Percentiles rank a stretch among this genome's conserved stretches.
These are phyloP conservation scores for Austropuccinia psidii DNA, from an alignment of 1,284 basidiomycete species.

Conservation along the genomic window DNA sequence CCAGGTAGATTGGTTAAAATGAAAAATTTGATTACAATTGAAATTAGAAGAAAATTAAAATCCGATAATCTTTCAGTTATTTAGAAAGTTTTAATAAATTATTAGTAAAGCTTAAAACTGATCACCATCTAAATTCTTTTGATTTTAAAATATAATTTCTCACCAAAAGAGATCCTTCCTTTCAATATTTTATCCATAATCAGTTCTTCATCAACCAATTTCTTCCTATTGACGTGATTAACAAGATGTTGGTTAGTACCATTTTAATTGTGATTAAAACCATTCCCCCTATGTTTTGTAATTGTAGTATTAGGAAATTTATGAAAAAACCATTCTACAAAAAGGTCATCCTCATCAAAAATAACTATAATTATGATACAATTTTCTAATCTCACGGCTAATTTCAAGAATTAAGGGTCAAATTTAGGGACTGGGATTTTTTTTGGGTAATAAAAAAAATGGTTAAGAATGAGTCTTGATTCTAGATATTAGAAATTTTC, in stretches of 20 bases:
- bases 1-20: constrained; percentile 68
- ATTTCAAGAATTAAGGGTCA: constrained; percentile 73
- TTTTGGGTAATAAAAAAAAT: background rate
- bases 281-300: background rate
- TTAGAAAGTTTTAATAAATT: no score
- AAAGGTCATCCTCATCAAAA: constrained; percentile 88
- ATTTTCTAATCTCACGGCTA: constrained; percentile 84
- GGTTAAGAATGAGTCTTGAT: background rate
- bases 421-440: background rate
- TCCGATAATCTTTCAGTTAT: background rate
- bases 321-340: constrained; percentile 76
- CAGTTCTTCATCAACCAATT: constrained; percentile 79
- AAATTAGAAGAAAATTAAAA: constrained; percentile 55
- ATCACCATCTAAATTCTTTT: constrained; percentile 88
- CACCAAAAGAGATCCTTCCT: constrained; percentile 82
- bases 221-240: no score
- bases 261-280: no score
- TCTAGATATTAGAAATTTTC: no score
- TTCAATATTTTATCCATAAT: constrained; percentile 70
- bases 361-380: constrained; percentile 93
- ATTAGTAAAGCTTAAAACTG: constrained; percentile 45
- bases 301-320: constrained; percentile 67
- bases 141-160: constrained; percentile 84
- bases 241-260: no score
- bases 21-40: constrained; percentile 84